Base-by-base conservation (phyloP, 345 rosid genomes). In the Cardiospermum halicacabum region DNA sequence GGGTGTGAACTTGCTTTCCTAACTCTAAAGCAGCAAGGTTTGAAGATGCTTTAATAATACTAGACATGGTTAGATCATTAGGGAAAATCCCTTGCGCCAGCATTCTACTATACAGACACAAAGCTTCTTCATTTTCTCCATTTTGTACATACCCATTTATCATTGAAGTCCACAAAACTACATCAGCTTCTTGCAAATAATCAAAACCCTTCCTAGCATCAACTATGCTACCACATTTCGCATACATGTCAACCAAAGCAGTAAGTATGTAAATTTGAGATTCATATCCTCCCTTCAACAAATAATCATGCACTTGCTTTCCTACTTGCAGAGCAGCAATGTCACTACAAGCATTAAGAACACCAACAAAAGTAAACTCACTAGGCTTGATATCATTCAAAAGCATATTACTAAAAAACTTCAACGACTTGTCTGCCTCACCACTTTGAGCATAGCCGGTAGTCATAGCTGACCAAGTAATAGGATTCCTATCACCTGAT, bases 401-500 rank as follows among this genome's bases (percentile, higher is more conserved):
- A 76, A 85, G 89, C 96, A 92, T 89, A 28, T 49, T 67, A 10
- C 80, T 78, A 71, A 89, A 87, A 51, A 92, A 74, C 54, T 70
- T 67, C 56, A 89, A 64, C 54, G 95, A 89, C 71, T 80, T 75
- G 11, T 27, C 54, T 58, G 87, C 85, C 59, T 82, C 82, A 50
- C 95, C 96, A 58, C 74, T 80, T 74, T 92, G 98, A 56, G 95
- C 83, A 80, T 76, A 89, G 19, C 96, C 92, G 49, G 96, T 89
- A 65, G 87, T 78, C 84, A 92, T 87, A 1, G 95, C 95, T 0
- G 98, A 89, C 98, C 98, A 92, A 1, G 98, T 87, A 43, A 92
- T 81, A 5, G 88, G 70, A 71, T 85, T 83, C 82, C 73, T 89
- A 53, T 75, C 85, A 61, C 60, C 78, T 9, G 86, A 85, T 50